Base-by-base conservation (phyloP, 306 rosid genomes). In the Ceratonia siliqua region DNA sequence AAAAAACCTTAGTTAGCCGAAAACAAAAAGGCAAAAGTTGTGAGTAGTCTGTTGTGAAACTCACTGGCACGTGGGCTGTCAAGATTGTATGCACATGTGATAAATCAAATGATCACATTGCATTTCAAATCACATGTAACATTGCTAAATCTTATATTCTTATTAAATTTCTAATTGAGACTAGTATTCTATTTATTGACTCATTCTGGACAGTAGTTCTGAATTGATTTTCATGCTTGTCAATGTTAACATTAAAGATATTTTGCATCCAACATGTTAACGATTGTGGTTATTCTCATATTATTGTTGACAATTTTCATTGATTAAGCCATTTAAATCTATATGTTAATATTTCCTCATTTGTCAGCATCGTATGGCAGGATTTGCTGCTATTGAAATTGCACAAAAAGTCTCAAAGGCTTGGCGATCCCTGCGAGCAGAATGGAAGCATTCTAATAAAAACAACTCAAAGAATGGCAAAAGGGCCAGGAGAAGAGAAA, bases 301-400 rank as follows among this genome's bases (percentile, higher is more conserved):
- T 22, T 70, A 3, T 62, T 62, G 41, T 53, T 71, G 61, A 54
- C 56, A 43, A 43, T 43, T 48, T 57, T 25, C 12, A 38, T 65
- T 32, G 35, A 24, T 73, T 55, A 21, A 48, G 36, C 36, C 43
- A 10, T 68, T 33, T 27, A 18, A 24, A 59, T 64, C 27, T 68
- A 42, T 61, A 50, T 76, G 42, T 82, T 74, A 21, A 57, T 83
- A 43, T 77, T 63, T 82, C 32, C 69, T 59, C 73, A 79, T 88
- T 38, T 89, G 73, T 81, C 93, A 93, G 98, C 97, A 93, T 54
- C 98, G 98, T 27, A 93, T 93, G 98, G 96, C 96, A 69, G 98
- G 98, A 72, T 84, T 91, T 82, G 98, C 98, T 74, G 92, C 82
- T 55, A 89, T 93, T 81, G 98, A 93, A 86, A 85, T 93, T 81